Evolutionary conservation across 805 yeast genomes (phyloP).

Genomic region (Priceomyces castillae): DNA sequence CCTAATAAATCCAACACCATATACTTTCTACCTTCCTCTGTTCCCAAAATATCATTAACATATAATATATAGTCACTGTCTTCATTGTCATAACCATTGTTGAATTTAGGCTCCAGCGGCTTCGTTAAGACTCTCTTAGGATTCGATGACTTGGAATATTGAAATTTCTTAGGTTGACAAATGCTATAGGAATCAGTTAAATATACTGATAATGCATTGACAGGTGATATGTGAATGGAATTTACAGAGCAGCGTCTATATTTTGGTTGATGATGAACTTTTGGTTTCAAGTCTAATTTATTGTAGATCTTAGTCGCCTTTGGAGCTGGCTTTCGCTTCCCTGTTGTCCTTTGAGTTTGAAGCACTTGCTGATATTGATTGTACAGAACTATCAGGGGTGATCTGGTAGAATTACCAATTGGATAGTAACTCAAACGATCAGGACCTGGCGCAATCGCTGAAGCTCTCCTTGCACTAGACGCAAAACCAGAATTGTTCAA

Average conservation of each 20-base stretch:
- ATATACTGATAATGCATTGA: slow-evolving; percentile 72
- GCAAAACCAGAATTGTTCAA: slow-evolving; percentile 3
- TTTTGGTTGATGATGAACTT: slow-evolving; percentile 59
- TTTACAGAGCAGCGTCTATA: slow-evolving; percentile 68
- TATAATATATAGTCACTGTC: slow-evolving; percentile 88
- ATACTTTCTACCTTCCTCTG: slow-evolving; percentile 80
- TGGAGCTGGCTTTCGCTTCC: slow-evolving; percentile 43
- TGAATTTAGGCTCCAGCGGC: slow-evolving; percentile 78
- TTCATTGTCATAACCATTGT: slow-evolving; percentile 84
- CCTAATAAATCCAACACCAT: slow-evolving; percentile 89
- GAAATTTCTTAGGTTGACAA: slow-evolving; percentile 75
- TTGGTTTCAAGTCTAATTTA: slow-evolving; percentile 58
- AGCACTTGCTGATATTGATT: slow-evolving; percentile 31
- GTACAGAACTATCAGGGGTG: slow-evolving; percentile 34
- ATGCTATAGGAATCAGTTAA: slow-evolving; percentile 77
- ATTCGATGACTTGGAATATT: slow-evolving; percentile 78
- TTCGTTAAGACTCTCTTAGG: slow-evolving; percentile 92
- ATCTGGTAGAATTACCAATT: slow-evolving; percentile 18
- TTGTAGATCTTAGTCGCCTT: slow-evolving; percentile 40
- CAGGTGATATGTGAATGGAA: slow-evolving; percentile 69
- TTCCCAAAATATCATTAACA: slow-evolving; percentile 90
- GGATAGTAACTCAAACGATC: slow-evolving; percentile 9
- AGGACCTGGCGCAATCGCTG: slow-evolving; percentile 16
- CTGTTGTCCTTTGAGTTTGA: slow-evolving; percentile 21
- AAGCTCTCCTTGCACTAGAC: slow-evolving; percentile 18